Percentiles rank a stretch among this genome's conserved stretches.
phyloP scores from a whole-genome alignment of 495 filamentous ascomycete genomes.

The Sabuloglossum arenarium region DNA sequence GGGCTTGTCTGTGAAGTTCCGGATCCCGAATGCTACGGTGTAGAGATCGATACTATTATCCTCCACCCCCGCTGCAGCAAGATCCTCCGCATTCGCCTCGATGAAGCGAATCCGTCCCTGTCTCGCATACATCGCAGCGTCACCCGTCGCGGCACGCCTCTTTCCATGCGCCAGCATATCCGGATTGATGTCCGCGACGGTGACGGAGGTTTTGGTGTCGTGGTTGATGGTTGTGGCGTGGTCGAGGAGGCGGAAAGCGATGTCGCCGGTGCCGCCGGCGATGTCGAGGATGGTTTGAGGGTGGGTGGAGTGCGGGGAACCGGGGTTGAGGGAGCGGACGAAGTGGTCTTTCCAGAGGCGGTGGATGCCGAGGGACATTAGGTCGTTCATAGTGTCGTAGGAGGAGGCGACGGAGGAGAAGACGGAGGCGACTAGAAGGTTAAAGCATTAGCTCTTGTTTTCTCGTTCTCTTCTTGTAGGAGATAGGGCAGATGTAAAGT shows the following conservation, averaged over 20 bases:
- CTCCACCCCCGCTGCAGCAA: conserved; percentile 33
- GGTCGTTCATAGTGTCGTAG: conserved; percentile 94
- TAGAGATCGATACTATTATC: conserved; percentile 62
- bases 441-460: background rate
- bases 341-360: conserved; percentile 98
- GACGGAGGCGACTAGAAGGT: conserved; percentile 48
- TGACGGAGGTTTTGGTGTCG: conserved; percentile 60
- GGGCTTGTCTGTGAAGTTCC: conserved; percentile 83
- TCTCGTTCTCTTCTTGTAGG: background rate
- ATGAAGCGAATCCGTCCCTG: conserved; percentile 45
- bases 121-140: conserved; percentile 35
- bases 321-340: conserved; percentile 78
- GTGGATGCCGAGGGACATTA: conserved; percentile 95
- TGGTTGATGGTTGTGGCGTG: conserved; percentile 64
- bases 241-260: conserved; percentile 91
- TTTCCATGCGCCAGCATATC: conserved; percentile 80
- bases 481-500: conserved; percentile 6
- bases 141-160: conserved; percentile 35
- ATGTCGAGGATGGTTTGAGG: conserved; percentile 82
- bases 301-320: conserved; percentile 34
- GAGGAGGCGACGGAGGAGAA: conserved; percentile 90
- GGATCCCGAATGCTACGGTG: conserved; percentile 93
- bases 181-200: conserved; percentile 85
- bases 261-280: conserved; percentile 92
- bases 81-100: conserved; percentile 73